Evolutionary conservation across 176 grass and related monocot genomes (phyloP).

Genomic region (Saccharum spontaneum): DNA sequence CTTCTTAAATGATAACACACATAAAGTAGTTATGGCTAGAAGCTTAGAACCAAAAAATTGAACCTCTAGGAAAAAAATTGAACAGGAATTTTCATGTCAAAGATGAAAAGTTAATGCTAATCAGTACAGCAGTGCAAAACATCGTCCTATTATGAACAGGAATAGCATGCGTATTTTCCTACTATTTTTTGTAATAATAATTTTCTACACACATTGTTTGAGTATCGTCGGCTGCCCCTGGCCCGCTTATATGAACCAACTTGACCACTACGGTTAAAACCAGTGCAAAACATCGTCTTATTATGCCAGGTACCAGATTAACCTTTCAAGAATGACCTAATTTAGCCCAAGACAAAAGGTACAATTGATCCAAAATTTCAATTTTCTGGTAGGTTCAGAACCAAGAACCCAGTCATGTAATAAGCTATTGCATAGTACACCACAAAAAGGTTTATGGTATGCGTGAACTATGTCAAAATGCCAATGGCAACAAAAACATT

Average conservation of each 20-base stretch:
- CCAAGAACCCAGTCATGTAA: slow-evolving; percentile 20
- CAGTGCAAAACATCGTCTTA: neutral
- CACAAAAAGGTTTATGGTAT: neutral
- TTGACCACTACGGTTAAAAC: neutral
- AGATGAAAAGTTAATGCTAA: neutral
- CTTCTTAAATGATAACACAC: neutral
- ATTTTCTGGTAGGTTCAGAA: neutral
- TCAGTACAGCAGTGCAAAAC: neutral
- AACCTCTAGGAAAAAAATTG: neutral
- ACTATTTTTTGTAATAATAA: neutral
- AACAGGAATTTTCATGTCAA: neutral
- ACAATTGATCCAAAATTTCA: neutral
- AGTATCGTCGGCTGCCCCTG: neutral
- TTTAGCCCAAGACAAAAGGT: neutral
- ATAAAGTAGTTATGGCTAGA: neutral
- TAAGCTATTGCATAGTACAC: neutral
- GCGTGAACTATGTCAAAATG: neutral
- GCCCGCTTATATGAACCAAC: neutral
- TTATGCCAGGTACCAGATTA: neutral
- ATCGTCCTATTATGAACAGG: no score
- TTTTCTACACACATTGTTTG: neutral
- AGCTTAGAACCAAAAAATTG: neutral
- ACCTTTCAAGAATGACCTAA: neutral
- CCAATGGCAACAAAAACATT: neutral
- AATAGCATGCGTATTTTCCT: no score